Evolutionary conservation across 1,284 basidiomycete species (phyloP).

Genomic region (Mixia osmundae): DNA sequence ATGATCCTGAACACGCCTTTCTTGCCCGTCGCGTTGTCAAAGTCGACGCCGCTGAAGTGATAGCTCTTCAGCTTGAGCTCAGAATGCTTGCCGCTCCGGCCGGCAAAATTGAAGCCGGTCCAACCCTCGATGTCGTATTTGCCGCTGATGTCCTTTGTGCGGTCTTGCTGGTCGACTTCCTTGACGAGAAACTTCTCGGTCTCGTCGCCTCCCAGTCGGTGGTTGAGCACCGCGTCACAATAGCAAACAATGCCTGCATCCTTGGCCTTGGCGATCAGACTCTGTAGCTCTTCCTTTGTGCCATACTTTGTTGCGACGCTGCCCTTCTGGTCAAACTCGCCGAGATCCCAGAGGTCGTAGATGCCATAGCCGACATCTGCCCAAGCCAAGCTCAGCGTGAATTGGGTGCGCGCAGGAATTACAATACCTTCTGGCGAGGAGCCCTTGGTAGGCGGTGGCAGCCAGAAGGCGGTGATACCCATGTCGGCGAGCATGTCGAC

Average conservation of each 20-base stretch:
- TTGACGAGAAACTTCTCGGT: slow-evolving; percentile 49
- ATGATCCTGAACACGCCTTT: slow-evolving; percentile 23
- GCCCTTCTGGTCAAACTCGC: slow-evolving; percentile 75
- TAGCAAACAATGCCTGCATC: slow-evolving; percentile 27
- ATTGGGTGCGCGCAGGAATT: slow-evolving; percentile 5
- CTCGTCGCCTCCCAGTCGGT: slow-evolving; percentile 49
- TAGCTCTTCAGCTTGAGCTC: slow-evolving; percentile 27
- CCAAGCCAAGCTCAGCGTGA: background rate
- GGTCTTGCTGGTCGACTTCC: slow-evolving; percentile 37
- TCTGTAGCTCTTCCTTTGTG: slow-evolving; percentile 51
- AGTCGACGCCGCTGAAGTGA: slow-evolving; percentile 44
- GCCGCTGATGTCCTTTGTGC: slow-evolving; percentile 32
- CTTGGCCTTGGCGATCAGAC: slow-evolving; percentile 31
- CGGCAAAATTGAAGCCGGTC: slow-evolving; percentile 60
- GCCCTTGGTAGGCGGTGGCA: slow-evolving; percentile 3
- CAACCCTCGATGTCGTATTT: slow-evolving; percentile 54
- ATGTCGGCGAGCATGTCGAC: slow-evolving; percentile 1
- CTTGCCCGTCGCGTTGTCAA: slow-evolving; percentile 43
- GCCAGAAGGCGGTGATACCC: background rate
- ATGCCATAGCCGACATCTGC: slow-evolving; percentile 24
- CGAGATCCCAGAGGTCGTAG: slow-evolving; percentile 30
- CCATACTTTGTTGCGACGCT: slow-evolving; percentile 72
- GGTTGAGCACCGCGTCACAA: slow-evolving; percentile 30
- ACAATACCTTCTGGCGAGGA: slow-evolving; percentile 6
- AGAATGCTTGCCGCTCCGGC: slow-evolving; percentile 40